A percentile compares a stretch with the other conserved stretches of the same genome.
phyloP scores from a whole-genome alignment of 805 yeast species.

The Wickerhamiella shivajii region DNA sequence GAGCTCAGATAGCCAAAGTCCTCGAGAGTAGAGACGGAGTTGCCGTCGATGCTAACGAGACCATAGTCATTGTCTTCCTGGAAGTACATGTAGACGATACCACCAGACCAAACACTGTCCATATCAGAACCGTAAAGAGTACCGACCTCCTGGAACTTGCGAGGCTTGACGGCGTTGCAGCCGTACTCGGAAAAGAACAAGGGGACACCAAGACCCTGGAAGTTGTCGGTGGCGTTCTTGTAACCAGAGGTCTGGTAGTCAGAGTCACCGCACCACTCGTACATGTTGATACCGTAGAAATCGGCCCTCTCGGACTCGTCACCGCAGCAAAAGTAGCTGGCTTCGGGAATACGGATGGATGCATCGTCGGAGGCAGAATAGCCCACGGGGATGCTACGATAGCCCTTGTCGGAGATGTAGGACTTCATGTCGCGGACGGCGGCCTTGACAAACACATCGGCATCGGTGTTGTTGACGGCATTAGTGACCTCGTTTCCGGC shows the following conservation, averaged over 20 bases:
- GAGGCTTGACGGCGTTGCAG: constrained; percentile 59
- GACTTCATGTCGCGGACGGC: constrained; percentile 80
- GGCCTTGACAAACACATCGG: constrained; percentile 92
- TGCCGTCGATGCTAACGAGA: constrained; percentile 42
- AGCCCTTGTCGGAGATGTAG: constrained; percentile 50
- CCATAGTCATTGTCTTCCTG: constrained; percentile 77
- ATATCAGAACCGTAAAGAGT: constrained; percentile 51
- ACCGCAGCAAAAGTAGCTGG: constrained; percentile 81
- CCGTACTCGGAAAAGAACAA: constrained; percentile 82
- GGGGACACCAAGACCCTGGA: constrained; percentile 59
- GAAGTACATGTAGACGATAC: constrained; percentile 83
- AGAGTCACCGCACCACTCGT: constrained; percentile 73
- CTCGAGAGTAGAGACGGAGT: constrained; percentile 39
- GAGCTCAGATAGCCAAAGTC: constrained; percentile 47
- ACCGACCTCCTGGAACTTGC: constrained; percentile 61
- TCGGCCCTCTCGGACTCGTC: constrained; percentile 40
- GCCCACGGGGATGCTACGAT: constrained; percentile 82
- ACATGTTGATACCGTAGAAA: constrained; percentile 75
- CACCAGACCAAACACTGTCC: constrained; percentile 91
- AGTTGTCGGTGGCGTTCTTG: constrained; percentile 54
- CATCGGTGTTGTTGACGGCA: constrained; percentile 62
- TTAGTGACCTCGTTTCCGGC: constrained; percentile 97
- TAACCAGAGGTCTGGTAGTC: constrained; percentile 52
- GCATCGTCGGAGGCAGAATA: constrained; percentile 85
- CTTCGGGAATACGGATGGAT: constrained; percentile 61